Evolutionary conservation across 108 stramenopile species (phyloP).

Genomic region (Nannochloropsis granulata): DNA sequence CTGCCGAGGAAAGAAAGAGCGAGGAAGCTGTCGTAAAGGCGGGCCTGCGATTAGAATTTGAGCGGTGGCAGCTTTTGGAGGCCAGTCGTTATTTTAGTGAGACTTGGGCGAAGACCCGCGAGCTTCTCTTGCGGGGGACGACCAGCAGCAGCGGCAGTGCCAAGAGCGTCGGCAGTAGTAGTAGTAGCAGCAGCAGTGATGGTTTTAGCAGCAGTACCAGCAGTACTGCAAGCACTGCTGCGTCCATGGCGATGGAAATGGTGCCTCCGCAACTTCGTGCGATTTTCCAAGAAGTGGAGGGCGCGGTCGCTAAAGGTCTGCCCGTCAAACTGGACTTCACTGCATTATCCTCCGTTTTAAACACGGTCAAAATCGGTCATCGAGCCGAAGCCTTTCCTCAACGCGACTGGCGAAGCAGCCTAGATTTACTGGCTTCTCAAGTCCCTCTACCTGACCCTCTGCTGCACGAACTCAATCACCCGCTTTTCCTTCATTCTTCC

Average conservation of each 20-base stretch:
- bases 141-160: background rate
- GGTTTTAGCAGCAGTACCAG: background rate
- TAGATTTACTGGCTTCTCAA: background rate
- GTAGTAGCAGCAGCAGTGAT: background rate
- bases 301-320: background rate
- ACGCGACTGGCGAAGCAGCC: background rate
- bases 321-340: background rate
- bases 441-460: background rate
- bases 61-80: background rate
- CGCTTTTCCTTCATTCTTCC: background rate
- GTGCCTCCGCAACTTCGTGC: background rate
- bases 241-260: background rate
- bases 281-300: background rate
- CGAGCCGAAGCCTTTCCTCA: background rate
- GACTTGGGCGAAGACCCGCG: background rate
- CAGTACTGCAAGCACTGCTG: background rate
- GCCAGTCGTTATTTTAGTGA: background rate
- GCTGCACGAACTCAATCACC: background rate
- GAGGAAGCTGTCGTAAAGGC: background rate
- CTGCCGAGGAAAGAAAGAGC: background rate
- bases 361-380: background rate
- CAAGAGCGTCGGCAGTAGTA: background rate
- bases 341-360: background rate
- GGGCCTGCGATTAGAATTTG: background rate
- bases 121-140: background rate